A percentile compares a stretch with the other conserved stretches of the same genome.
phyloP scores from a whole-genome alignment of 148 eudicot species.

The Dianthus caryophyllus region DNA sequence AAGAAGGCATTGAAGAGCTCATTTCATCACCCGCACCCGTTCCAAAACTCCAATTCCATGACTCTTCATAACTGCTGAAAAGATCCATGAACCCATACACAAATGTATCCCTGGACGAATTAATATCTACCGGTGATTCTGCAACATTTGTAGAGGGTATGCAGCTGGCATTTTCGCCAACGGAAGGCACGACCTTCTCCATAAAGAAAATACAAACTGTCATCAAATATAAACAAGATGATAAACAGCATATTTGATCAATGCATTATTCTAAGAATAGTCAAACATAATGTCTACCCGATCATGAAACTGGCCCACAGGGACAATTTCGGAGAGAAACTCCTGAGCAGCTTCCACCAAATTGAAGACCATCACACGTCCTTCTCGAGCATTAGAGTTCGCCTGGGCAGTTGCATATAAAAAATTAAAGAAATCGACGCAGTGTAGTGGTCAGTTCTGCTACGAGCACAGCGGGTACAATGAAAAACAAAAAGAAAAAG shows the following conservation, averaged over 20 bases:
- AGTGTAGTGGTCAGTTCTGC: no score
- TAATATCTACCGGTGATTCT: slow-evolving; percentile 31
- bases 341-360: slow-evolving; percentile 99
- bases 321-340: slow-evolving; percentile 86
- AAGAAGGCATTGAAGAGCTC: slow-evolving; percentile 36
- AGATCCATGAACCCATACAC: slow-evolving; percentile 80
- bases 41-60: slow-evolving; percentile 70
- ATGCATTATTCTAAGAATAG: neutral
- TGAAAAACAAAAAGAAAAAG: no score
- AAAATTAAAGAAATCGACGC: no score
- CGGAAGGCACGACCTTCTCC: slow-evolving; percentile 37
- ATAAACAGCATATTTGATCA: slow-evolving; percentile 16
- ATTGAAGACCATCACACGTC: slow-evolving; percentile 97
- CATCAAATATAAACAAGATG: slow-evolving; percentile 12
- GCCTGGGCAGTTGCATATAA: slow-evolving; percentile 50
- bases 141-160: slow-evolving; percentile 34
- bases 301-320: slow-evolving; percentile 38
- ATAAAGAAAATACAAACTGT: slow-evolving; percentile 26
- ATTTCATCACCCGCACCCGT: slow-evolving; percentile 41
- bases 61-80: slow-evolving; percentile 81
- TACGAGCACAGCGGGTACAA: no score
- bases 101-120: slow-evolving; percentile 47
- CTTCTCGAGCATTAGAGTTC: slow-evolving; percentile 94
- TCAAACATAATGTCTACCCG: slow-evolving; percentile 33
- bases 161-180: slow-evolving; percentile 32